These are phyloP conservation scores for Conticribra weissflogii DNA, from an alignment of 108 stramenopile genomes.

Conservation along the genomic window DNA sequence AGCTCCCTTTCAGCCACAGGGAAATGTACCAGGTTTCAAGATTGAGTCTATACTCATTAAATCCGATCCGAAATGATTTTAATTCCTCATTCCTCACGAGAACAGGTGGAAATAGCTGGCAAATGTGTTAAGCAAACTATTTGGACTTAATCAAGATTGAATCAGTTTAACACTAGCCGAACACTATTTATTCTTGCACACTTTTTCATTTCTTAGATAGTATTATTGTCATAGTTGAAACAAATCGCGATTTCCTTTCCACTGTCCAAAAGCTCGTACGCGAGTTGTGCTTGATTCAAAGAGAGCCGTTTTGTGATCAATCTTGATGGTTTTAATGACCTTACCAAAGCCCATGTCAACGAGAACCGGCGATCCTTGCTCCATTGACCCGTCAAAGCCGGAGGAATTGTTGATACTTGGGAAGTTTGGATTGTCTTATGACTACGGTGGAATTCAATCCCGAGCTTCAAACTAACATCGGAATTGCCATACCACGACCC, in stretches of 20 bases:
- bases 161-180: no score
- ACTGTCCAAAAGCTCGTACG: conserved; percentile 71
- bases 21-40: no score
- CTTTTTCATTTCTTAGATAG: no score
- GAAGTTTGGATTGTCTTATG: conserved; percentile 84
- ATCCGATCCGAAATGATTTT: no score
- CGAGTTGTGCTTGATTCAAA: conserved; percentile 64
- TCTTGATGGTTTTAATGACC: conserved; percentile 70
- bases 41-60: no score
- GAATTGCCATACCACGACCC: conserved; percentile 91
- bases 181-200: no score
- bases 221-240: conserved; percentile 61
- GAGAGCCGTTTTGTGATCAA: conserved; percentile 64
- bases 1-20: no score
- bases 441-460: conserved; percentile 93
- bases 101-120: no score
- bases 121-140: no score
- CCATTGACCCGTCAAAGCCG: conserved; percentile 74
- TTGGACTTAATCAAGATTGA: no score
- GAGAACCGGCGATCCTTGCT: conserved; percentile 83
- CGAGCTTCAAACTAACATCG: conserved; percentile 78
- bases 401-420: conserved; percentile 84
- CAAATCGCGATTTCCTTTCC: conserved; percentile 74
- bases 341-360: conserved; percentile 84
- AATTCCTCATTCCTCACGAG: no score